Percentiles rank a stretch among this genome's conserved stretches.
Evolutionary conservation across 805 yeast genomes (phyloP).

Genomic region (Pichia californica): DNA sequence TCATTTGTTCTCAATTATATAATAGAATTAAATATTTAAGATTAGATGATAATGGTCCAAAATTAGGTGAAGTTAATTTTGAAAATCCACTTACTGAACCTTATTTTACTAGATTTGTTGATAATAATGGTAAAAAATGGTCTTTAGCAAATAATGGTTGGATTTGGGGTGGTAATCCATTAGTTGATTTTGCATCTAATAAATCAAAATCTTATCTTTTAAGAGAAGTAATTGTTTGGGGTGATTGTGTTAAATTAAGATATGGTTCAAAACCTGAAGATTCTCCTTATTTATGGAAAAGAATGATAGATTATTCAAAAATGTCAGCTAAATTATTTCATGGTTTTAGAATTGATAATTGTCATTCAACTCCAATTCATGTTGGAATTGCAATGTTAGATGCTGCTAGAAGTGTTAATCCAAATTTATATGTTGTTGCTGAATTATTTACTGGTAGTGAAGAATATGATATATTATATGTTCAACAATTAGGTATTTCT

Average conservation of each 20-base stretch:
- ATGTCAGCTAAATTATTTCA: slow-evolving; percentile 67
- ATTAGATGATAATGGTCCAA: slow-evolving; percentile 77
- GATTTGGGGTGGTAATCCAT: slow-evolving; percentile 97
- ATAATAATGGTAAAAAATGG: slow-evolving; percentile 48
- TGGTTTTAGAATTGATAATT: slow-evolving; percentile 91
- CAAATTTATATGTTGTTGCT: slow-evolving; percentile 87
- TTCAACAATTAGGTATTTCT: slow-evolving; percentile 83
- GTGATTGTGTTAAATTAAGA: slow-evolving; percentile 90
- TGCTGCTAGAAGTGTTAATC: slow-evolving; percentile 78
- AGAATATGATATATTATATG: slow-evolving; percentile 81
- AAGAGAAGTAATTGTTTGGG: slow-evolving; percentile 95
- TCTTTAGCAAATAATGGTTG: slow-evolving; percentile 94
- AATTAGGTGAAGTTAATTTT: slow-evolving; percentile 56
- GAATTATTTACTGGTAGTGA: slow-evolving; percentile 93
- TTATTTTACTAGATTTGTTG: slow-evolving; percentile 72
- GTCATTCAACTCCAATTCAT: slow-evolving; percentile 93
- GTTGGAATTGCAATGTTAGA: slow-evolving; percentile 88
- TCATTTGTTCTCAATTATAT: slow-evolving; percentile 61
- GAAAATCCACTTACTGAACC: slow-evolving; percentile 70
- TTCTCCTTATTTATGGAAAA: slow-evolving; percentile 83
- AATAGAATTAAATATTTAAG: slow-evolving; percentile 74
- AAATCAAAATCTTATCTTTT: slow-evolving; percentile 75
- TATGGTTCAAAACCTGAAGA: slow-evolving; percentile 75
- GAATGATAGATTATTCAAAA: slow-evolving; percentile 75
- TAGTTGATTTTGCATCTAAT: slow-evolving; percentile 85